Base-by-base conservation (phyloP, 1,284 basidiomycete species). In the Cystobasidiaceae sp. region DNA sequence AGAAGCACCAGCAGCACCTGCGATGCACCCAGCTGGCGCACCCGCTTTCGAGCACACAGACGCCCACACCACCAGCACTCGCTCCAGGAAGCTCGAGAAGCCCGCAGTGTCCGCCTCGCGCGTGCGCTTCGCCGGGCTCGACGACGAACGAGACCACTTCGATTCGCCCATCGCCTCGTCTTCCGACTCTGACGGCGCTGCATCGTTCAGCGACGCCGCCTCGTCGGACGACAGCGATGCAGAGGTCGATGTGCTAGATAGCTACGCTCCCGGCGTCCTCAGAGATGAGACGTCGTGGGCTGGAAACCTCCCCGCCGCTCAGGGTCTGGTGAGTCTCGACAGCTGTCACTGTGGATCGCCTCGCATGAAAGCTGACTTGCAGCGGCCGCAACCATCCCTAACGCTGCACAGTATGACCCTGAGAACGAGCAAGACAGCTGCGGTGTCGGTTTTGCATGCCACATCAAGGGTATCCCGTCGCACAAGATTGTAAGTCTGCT, bases 361-460 rank as follows among this genome's bases (percentile, higher is more conserved):
- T n/a, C 11, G 11, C 9, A n/a, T 9, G 37, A 9, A 9, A 9
- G 9, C 11, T 9, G n/a, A n/a, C 37, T 39, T 9, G n/a, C 37
- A 39, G n/a, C 11, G 9, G 11, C n/a, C 37, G 37, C 37, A 9
- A 33, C 8, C 32, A 21, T 5, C 28, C 25, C 51, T 28, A 9
- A 3, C 27, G 13, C 13, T 17, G 13, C 21, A 37, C 39, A 59
- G 45, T 96, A 96, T 80, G 79, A 86, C 77, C 87, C 91, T 76
- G 88, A 90, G 69, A 85, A 90, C 78, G 93, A 96, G 79, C 92
- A 90, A 45, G 61, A 45, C 44, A 28, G 86, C 6, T 90, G 90
- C 77, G 93, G 94, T 83, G 94, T 97, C 74, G 93, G 93, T 78
- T 97, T 97, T 78, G 88, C 97, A 76, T 94, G 91, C 80, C 92